Base-by-base conservation (phyloP, 1,139 yeast species). In the Taiozyma sp. region DNA sequence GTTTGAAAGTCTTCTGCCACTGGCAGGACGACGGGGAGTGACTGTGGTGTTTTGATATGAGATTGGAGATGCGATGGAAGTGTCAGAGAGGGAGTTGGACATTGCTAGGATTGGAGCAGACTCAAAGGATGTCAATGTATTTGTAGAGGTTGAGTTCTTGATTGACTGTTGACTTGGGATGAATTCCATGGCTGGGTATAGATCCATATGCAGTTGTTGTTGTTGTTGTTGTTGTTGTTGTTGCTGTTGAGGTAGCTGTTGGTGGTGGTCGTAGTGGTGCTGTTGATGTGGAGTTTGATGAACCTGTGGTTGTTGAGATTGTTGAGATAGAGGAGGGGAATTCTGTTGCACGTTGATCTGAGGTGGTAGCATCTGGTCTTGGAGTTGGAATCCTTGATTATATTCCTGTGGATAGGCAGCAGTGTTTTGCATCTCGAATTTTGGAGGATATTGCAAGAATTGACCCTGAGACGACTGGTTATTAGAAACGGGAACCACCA, bases 101-200 rank as follows among this genome's bases (percentile, higher is more conserved):
- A 57, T 48, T 5, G 62, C 58, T 29, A 63, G 50, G 22, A 57
- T 59, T 14, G 78, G 79, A 36, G 69, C 63, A 13, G 78, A 74
- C 46, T 75, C 80, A 49, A 65, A 58, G 27, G 81, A 75, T 22
- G 77, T 73, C 8, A 77, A 61, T 2, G 80, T 75, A 47, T 64
- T 53, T 29, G 62, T 54, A 23, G 66, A 53, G 14, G 52, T 41
- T 41, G 64, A 54, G 23, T 43, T 28, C 19, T 27, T 46, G 12
- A 47, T 34, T 10, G 27, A 4, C 8, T 51, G 19, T 48, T 40
- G 36, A 52, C 49, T 43, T 32, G 57, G 49, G 13, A 50, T 29
- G 34, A 53, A 55, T 10, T 53, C 57, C 60, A 57, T 56, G 16
- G 63, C 51, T 8, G 61, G 62, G 32, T 57, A 57, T 6, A 56